phyloP scores from a whole-genome alignment of 108 stramenopile species.

The Skeletonema menzelii region DNA sequence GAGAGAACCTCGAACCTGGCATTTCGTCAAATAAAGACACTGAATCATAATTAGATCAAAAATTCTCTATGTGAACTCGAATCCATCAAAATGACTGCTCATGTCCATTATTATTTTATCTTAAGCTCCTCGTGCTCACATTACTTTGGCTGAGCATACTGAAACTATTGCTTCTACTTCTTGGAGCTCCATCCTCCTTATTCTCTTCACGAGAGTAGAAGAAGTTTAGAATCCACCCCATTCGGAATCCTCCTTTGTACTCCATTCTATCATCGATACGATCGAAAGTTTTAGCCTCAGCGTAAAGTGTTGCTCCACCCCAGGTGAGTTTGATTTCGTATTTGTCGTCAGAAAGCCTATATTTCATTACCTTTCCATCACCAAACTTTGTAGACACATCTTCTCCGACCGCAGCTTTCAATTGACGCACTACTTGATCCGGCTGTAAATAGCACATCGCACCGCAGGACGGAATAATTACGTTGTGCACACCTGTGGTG shows the following conservation, averaged over 20 bases:
- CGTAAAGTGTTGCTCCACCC: constrained; percentile 72
- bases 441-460: constrained; percentile 87
- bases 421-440: constrained; percentile 65
- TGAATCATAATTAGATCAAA: too few species aligned
- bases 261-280: constrained; percentile 74
- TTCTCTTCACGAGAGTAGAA: constrained; percentile 58
- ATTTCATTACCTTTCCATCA: constrained; percentile 75
- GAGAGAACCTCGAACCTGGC: too few species aligned
- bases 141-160: constrained; percentile 51
- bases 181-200: constrained; percentile 28
- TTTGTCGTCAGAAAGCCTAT: constrained; percentile 59
- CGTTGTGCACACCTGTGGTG: constrained; percentile 87
- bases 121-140: constrained; percentile 31
- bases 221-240: constrained; percentile 79
- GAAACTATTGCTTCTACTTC: constrained; percentile 86
- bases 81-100: too few species aligned
- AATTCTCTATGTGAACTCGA: too few species aligned
- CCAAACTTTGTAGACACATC: constrained; percentile 85
- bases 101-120: constrained; percentile 1
- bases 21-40: too few species aligned
- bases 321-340: constrained; percentile 77
- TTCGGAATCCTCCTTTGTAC: constrained; percentile 77
- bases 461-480: constrained; percentile 71
- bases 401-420: constrained; percentile 89
- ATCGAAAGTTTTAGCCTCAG: constrained; percentile 79